Conservation (phyloP, 192 early-diverging fungal species). For the Backusella australiensis region DNA sequence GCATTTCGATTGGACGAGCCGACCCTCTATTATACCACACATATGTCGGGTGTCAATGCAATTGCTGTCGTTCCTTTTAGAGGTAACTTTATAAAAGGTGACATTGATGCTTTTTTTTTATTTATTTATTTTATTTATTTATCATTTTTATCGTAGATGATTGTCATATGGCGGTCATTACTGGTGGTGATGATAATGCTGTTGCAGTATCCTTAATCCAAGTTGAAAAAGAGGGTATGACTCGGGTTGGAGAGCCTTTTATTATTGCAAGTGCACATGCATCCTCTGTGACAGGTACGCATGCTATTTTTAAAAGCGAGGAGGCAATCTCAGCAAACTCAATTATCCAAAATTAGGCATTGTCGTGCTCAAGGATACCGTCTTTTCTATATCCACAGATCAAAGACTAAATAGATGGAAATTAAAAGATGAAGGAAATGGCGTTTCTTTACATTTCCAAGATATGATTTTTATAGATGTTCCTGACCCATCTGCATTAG, state of each 20-base stretch:
- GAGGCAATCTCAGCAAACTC: not conserved
- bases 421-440: constrained; percentile 18
- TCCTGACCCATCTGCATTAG: constrained; percentile 63
- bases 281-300: constrained; percentile 62
- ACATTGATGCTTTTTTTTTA: not conserved
- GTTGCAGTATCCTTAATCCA: constrained; percentile 28
- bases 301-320: no score
- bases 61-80: constrained; percentile 39
- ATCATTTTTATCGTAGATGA: not conserved
- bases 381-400: constrained; percentile 63
- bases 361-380: constrained; percentile 26
- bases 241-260: constrained; percentile 14
- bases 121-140: not conserved
- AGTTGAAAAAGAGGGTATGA: not conserved
- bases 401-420: constrained; percentile 66
- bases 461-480: constrained; percentile 59
- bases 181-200: constrained; percentile 79
- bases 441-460: constrained; percentile 20
- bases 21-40: constrained; percentile 25
- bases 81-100: constrained; percentile 1
- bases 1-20: constrained; percentile 31
- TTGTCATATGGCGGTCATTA: constrained; percentile 42
- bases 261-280: constrained; percentile 54
- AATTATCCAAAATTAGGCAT: constrained; percentile 32
- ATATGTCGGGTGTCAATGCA: constrained; percentile 72